Base-by-base conservation (phyloP, 2,329 filamentous ascomycete species). In the Canariomyces notabilis region DNA sequence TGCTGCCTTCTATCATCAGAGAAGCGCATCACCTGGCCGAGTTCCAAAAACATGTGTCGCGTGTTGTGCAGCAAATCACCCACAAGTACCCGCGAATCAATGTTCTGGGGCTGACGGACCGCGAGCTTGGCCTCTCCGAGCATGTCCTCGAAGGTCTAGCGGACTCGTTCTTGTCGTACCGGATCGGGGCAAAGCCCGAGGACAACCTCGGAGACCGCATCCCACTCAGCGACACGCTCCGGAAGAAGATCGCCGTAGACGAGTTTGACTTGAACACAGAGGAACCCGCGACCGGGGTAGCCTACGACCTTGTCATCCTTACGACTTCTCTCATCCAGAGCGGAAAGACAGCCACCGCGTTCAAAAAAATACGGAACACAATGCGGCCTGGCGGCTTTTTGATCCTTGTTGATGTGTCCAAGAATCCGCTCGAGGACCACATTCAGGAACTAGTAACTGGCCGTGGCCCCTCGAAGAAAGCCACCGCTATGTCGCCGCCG, bases 81-180 rank as follows among this genome's bases (percentile, higher is more conserved):
- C 69, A 72, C 55, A 61, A 62, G 9, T 67, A 67, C 34, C 62
- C 68, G 0, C 57, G 56, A 3, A 68, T 71, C 67, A 58, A 64
- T 7, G 62, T 69, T 12, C 58, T 73, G 1, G 62, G 63, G 1
- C 47, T 73, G 1, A 62, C 63, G 0, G 63, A 65, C 6, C 51
- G 60, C 0, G 56, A 59, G 2, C 21, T 57, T n/a, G 55, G 56
- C 1, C 50, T 72, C 23, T 59, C 59, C 0, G 55, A 59, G 33
- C 55, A 62, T 20, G 46, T 71, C 4, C 42, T 72, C 0, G 36
- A 51, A 0, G 63, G 63, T 2, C 47, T 69, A 2, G 57, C 58
- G 0, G 48, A 55, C 0, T 53, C 64, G 0, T 71, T 68, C 46
- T 41, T 49, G 14, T 61, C 59, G 3, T 64, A 64, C 45, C 62